A percentile compares a stretch with the other conserved stretches of the same genome.
phyloP scores from a whole-genome alignment of 345 rosid species.

The Dimocarpus longan region DNA sequence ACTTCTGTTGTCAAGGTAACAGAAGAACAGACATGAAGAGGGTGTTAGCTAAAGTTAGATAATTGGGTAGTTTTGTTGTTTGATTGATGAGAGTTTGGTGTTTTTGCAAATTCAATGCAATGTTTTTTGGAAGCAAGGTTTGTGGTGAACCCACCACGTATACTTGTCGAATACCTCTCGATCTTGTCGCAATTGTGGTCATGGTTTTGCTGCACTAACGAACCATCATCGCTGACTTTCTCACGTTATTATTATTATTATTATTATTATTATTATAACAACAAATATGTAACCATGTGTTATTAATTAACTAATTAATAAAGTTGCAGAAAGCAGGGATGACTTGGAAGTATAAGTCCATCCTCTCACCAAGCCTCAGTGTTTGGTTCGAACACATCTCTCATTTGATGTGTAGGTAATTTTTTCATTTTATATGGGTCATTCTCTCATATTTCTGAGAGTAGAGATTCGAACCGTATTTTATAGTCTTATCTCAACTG shows the following conservation, averaged over 20 bases:
- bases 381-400: no score
- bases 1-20: background rate
- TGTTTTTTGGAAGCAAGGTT: constrained; percentile 3
- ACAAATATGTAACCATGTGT: background rate
- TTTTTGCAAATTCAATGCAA: background rate
- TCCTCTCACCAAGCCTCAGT: no score
- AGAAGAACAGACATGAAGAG: background rate
- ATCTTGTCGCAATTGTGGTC: constrained; percentile 27
- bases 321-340: no score
- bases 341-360: no score
- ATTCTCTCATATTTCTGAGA: no score
- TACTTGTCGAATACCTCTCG: background rate
- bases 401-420: no score
- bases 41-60: background rate
- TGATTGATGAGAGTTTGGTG: background rate
- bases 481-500: no score
- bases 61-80: background rate
- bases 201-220: constrained; percentile 25
- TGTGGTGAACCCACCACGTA: constrained; percentile 43
- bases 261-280: background rate
- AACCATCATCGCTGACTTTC: constrained; percentile 27
- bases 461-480: no score
- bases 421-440: no score
- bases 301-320: no score
- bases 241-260: background rate